A percentile compares a stretch with the other conserved stretches of the same genome.
phyloP scores from a whole-genome alignment of 2,329 filamentous ascomycete genomes.

The Apiospora aurea region DNA sequence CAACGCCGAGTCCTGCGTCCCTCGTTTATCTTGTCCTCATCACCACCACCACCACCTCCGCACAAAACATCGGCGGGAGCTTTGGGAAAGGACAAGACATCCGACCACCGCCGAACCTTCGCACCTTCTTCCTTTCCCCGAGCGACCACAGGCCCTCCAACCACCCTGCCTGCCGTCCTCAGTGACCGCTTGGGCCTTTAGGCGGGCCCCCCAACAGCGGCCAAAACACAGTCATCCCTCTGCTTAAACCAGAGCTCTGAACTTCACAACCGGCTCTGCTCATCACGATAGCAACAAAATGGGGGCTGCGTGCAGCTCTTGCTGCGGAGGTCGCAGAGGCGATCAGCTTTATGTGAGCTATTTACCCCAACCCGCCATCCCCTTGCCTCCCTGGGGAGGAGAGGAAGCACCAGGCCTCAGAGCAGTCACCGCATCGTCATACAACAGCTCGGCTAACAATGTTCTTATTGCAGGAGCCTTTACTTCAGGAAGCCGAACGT shows the following conservation, averaged over 20 bases:
- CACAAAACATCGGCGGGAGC: neutral
- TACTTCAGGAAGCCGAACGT: conserved; percentile 93
- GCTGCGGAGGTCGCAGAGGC: conserved; percentile 25
- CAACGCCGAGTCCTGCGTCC: neutral
- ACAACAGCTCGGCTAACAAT: conserved; percentile 8
- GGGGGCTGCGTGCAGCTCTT: conserved; percentile 24
- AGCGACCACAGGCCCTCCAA: conserved; percentile 2
- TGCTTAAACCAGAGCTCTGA: conserved; percentile 1
- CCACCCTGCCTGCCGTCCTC: conserved; percentile 7
- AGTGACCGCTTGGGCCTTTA: conserved; percentile 24
- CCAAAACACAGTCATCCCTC: conserved; percentile 24
- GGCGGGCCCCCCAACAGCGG: conserved; percentile 23
- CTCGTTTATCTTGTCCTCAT: conserved; percentile 10
- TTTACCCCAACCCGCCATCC: neutral
- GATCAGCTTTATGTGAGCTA: conserved; percentile 24
- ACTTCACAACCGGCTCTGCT: conserved; percentile 3
- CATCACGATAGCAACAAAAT: conserved; percentile 23
- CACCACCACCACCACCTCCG: neutral
- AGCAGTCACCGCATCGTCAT: neutral
- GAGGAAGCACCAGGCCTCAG: neutral
- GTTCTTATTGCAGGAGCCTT: conserved; percentile 75
- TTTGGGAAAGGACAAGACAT: conserved; percentile 1
- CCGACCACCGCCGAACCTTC: neutral
- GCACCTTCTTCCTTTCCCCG: neutral
- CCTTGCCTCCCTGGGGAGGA: neutral